Percentiles rank a stretch among this genome's conserved stretches.
phyloP scores from a whole-genome alignment of 75 land plant genomes.

The Cunninghamia lanceolata region DNA sequence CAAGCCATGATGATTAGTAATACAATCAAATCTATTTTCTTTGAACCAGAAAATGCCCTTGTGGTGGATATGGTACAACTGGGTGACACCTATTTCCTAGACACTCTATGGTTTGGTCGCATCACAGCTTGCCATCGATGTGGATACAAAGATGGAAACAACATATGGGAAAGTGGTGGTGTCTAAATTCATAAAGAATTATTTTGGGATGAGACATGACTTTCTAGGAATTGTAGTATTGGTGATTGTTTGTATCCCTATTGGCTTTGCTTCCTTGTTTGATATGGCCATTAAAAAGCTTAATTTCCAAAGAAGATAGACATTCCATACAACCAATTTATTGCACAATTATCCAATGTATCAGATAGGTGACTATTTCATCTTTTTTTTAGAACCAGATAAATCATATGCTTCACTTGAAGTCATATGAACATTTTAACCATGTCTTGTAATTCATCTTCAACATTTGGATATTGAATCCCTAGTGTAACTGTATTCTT shows the following conservation, averaged over 20 bases:
- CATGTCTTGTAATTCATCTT: too few relatives aligned
- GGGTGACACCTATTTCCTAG: slow-evolving; percentile 31
- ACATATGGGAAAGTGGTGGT: slow-evolving; percentile 14
- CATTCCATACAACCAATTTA: too few relatives aligned
- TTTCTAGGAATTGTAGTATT: slow-evolving; percentile 21
- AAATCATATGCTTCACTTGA: too few relatives aligned
- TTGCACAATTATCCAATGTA: not conserved
- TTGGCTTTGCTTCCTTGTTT: too few relatives aligned
- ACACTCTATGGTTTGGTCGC: slow-evolving; percentile 31
- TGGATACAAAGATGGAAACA: slow-evolving; percentile 13
- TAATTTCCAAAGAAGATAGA: too few relatives aligned
- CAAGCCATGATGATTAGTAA: too few relatives aligned
- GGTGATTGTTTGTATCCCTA: slow-evolving; percentile 12
- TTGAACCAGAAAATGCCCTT: slow-evolving; percentile 25
- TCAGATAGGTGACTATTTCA: not conserved
- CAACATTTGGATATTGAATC: too few relatives aligned
- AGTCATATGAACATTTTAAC: too few relatives aligned
- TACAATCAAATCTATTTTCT: too few relatives aligned
- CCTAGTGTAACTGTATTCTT: too few relatives aligned
- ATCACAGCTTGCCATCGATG: slow-evolving; percentile 38
- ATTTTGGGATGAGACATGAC: slow-evolving; percentile 30
- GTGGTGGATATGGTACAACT: slow-evolving; percentile 45
- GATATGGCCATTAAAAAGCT: too few relatives aligned
- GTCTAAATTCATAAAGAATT: slow-evolving; percentile 13
- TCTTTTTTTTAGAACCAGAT: too few relatives aligned